Percentiles rank a stretch among this genome's conserved stretches.
phyloP scores from a whole-genome alignment of 2,329 filamentous ascomycete genomes.

The Trichoderma sp. region DNA sequence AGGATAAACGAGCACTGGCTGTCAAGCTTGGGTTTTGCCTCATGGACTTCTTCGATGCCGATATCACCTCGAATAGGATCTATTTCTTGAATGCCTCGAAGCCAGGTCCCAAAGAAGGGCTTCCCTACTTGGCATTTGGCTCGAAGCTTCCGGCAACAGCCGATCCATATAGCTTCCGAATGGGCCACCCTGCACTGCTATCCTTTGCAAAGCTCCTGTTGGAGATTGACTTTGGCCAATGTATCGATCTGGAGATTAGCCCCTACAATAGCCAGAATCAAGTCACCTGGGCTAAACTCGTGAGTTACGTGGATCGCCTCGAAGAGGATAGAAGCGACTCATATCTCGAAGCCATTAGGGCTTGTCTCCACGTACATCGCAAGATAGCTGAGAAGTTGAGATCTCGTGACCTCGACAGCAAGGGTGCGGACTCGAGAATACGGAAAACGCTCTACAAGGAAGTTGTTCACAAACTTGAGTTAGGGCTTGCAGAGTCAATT shows the following conservation, averaged over 20 bases:
- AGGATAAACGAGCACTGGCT: slow-evolving; percentile 17
- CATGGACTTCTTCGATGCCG: slow-evolving; percentile 23
- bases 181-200: not conserved
- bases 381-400: slow-evolving; percentile 5
- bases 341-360: slow-evolving; percentile 14
- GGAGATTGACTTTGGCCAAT: not conserved
- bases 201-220: not conserved
- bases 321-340: slow-evolving; percentile 12
- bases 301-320: not conserved
- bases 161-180: not conserved
- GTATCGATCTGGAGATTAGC: not conserved
- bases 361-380: slow-evolving; percentile 4
- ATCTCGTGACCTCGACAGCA: not conserved
- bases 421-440: slow-evolving; percentile 3
- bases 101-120: not conserved
- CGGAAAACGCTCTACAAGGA: slow-evolving; percentile 8
- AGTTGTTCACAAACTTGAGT: slow-evolving; percentile 17
- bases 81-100: slow-evolving; percentile 9
- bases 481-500: not conserved
- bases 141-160: not conserved
- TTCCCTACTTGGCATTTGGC: not conserved
- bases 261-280: not conserved
- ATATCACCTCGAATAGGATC: slow-evolving; percentile 13
- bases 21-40: slow-evolving; percentile 21
- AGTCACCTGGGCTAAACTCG: not conserved